Evolutionary conservation across 2,329 filamentous ascomycete species (phyloP), one percentile per base, ranked within the genome.

Genomic region (Elsinoe australis): DNA sequence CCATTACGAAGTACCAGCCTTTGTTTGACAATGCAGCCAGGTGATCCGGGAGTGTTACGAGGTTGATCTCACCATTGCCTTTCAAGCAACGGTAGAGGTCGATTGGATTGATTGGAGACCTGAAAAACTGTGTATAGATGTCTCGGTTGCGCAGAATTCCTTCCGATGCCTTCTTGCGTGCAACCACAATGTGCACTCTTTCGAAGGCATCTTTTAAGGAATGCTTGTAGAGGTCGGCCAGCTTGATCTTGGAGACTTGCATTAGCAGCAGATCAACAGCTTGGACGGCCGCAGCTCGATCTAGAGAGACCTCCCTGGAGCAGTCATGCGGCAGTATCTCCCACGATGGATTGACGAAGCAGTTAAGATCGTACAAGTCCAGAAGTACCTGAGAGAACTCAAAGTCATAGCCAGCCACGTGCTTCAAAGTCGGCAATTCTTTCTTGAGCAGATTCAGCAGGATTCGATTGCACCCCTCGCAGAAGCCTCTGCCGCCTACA

Each of bases 1-100:
- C 90, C 53, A 94, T 78, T 22, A 95, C 70, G 63, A 92, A 95
- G 63, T 87, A 95, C 90, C 90, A 96, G 36, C 88, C 86, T 55
- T 87, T 84, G 18, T 79, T 79, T 0, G 89, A 88, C 26, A 94
- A 70, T 9, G 71, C 68, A 0, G 78, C 76, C 46, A 80, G 82
- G 50, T 92, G 84, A 0, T 78, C 74, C 0, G 59, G 58, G 5
- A 89, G 80, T 0, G 78, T 73, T 12, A 55, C 54, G 4, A 86
- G 75, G 2, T 84, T 80, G 51, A 89, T 80, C 17, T 94, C 76
- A 5, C 88, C 77, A 29, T 85, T 76, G 8, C 92, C 92, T 53
- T 80, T 81, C 29, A 94, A 74, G n/a, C 86, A 86, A 54, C 82
- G 78, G 61, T 85, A 92, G 3, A 98, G 69, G 24, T 83, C 76